Percentiles rank a stretch among this genome's conserved stretches.
phyloP scores from a whole-genome alignment of 2,329 filamentous ascomycete species.

The Didymella pinodella region DNA sequence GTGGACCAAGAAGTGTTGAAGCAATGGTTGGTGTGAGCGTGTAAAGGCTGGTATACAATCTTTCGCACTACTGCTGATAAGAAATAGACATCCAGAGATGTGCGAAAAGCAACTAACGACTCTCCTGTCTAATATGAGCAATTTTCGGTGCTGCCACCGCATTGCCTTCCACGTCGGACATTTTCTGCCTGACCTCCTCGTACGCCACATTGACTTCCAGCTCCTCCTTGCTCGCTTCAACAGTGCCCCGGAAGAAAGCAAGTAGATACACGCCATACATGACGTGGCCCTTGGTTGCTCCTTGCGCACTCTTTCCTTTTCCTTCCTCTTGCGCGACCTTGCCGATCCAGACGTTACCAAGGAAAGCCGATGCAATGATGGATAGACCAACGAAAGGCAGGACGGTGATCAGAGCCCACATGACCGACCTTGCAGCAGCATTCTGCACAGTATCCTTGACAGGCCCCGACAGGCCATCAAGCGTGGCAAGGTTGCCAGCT shows the following conservation, averaged over 20 bases:
- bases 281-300: constrained; percentile 28
- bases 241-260: constrained; percentile 24
- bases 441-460: constrained; percentile 53
- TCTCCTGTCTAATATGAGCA: constrained; percentile 13
- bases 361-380: constrained; percentile 53
- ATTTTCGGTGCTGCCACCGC: constrained; percentile 3
- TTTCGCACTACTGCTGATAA: background rate
- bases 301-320: constrained; percentile 16
- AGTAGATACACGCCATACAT: constrained; percentile 31
- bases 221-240: constrained; percentile 24
- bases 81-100: background rate
- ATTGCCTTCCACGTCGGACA: constrained; percentile 22
- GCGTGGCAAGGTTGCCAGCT: constrained; percentile 42
- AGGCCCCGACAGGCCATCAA: constrained; percentile 50
- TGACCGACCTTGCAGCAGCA: constrained; percentile 64
- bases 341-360: constrained; percentile 64
- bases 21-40: constrained; percentile 11
- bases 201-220: constrained; percentile 26
- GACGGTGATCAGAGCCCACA: constrained; percentile 70
- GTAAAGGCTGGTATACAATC: background rate
- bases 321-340: constrained; percentile 37
- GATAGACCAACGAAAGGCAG: constrained; percentile 65
- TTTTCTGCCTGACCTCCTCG: constrained; percentile 13
- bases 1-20: constrained; percentile 63
- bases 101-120: background rate